These are phyloP conservation scores for Lentinula aciculospora DNA, from an alignment of 768 basidiomycete genomes.

Conservation along the genomic window DNA sequence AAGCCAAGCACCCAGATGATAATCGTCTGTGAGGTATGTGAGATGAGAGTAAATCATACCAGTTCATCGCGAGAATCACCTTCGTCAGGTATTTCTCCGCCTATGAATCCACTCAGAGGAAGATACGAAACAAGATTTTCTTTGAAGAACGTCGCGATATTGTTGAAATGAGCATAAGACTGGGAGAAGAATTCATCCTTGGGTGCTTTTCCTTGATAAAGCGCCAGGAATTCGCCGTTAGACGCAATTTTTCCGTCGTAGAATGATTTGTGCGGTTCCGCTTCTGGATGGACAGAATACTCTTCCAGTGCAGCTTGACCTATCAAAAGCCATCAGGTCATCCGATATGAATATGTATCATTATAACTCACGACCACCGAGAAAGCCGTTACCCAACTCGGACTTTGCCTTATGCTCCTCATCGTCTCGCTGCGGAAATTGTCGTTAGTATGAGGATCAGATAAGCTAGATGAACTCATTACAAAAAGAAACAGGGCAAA, in stretches of 20 bases:
- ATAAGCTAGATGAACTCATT: not conserved
- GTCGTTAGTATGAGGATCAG: not conserved
- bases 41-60: not conserved
- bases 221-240: constrained; percentile 33
- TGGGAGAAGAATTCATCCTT: constrained; percentile 32
- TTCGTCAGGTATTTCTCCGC: constrained; percentile 40
- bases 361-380: constrained; percentile 31
- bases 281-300: constrained; percentile 26
- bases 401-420: constrained; percentile 1
- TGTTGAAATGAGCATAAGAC: constrained; percentile 32
- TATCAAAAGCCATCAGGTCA: constrained; percentile 11
- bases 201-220: constrained; percentile 34
- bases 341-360: not conserved
- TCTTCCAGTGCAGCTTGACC: constrained; percentile 39
- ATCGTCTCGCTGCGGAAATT: not conserved
- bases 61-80: constrained; percentile 10
- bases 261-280: constrained; percentile 32
- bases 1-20: constrained; percentile 50
- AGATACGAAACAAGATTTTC: constrained; percentile 34
- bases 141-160: constrained; percentile 29
- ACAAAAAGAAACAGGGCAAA: constrained; percentile 38
- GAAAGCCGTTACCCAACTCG: constrained; percentile 25
- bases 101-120: constrained; percentile 39
- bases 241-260: constrained; percentile 34
- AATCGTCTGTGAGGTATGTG: constrained; percentile 27